Evolutionary conservation across 177 flowering plant species (phyloP).

Genomic region (Vitis hybrid): DNA sequence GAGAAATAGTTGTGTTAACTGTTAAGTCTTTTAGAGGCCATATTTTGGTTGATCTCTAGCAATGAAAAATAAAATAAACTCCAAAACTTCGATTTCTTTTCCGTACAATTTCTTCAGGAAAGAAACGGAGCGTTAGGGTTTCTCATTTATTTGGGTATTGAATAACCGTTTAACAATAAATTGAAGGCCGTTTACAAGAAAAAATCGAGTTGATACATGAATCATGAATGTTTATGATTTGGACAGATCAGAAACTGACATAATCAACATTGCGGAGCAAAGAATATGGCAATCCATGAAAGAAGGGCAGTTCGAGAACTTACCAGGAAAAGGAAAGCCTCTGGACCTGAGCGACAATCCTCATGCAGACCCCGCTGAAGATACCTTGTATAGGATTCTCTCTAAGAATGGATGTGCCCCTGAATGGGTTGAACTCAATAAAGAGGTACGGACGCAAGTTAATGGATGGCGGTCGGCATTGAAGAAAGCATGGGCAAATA

Average conservation of each 20-base stretch:
- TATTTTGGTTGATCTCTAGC: no score
- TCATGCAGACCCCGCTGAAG: constrained; percentile 94
- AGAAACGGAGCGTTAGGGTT: neutral
- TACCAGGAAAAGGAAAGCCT: constrained; percentile 97
- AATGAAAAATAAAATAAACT: no score
- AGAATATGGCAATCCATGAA: constrained; percentile 94
- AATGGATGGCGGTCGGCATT: constrained; percentile 65
- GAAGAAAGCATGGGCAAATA: constrained; percentile 61
- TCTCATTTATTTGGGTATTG: neutral
- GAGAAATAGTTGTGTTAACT: no score
- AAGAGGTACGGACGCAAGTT: constrained; percentile 59
- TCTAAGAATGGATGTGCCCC: constrained; percentile 86
- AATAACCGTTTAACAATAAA: no score
- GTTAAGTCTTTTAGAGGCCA: no score
- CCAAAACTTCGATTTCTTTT: no score
- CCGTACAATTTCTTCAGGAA: neutral
- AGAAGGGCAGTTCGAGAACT: constrained; percentile 91
- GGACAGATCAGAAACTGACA: constrained; percentile 87
- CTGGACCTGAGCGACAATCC: constrained; percentile 69
- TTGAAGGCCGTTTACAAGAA: no score
- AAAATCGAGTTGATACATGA: no score
- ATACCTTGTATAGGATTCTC: constrained; percentile 80
- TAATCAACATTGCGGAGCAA: constrained; percentile 81
- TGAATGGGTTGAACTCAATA: constrained; percentile 94
- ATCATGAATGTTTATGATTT: neutral